Evolutionary conservation across 2,329 filamentous ascomycete genomes (phyloP).

Genomic region (Aspergillus spinulosporus): DNA sequence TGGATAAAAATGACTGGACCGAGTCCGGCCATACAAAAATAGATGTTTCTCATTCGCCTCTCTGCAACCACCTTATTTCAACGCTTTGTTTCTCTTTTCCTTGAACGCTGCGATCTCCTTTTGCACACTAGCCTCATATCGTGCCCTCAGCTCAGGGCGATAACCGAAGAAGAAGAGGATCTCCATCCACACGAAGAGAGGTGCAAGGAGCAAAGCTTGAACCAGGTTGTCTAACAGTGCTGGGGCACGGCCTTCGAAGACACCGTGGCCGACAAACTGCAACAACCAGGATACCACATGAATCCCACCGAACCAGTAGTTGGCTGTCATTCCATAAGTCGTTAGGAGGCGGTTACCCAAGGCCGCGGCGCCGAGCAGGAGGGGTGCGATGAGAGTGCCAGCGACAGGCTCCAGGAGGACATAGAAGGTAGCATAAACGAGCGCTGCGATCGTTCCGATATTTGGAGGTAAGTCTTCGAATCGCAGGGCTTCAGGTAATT

Average conservation of each 20-base stretch:
- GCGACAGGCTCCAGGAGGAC: constrained; percentile 92
- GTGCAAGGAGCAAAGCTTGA: constrained; percentile 88
- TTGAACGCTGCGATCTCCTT: constrained; percentile 75
- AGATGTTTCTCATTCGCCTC: neutral
- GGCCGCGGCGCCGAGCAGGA: constrained; percentile 74
- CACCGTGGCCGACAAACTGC: constrained; percentile 89
- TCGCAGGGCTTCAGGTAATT: constrained; percentile 55
- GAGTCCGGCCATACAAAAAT: neutral
- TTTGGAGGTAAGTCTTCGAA: constrained; percentile 61
- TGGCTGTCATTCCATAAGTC: constrained; percentile 60
- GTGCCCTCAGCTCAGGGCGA: constrained; percentile 77
- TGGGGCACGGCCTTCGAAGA: constrained; percentile 83
- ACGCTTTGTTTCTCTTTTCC: constrained; percentile 49
- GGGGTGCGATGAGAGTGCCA: constrained; percentile 70
- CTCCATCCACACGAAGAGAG: constrained; percentile 97
- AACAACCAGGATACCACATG: constrained; percentile 78
- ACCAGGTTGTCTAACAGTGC: constrained; percentile 87
- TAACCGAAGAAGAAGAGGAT: constrained; percentile 88
- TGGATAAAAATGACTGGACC: constrained; percentile 1
- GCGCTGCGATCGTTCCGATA: constrained; percentile 56
- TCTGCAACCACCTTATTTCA: constrained; percentile 17
- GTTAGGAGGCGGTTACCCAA: constrained; percentile 72
- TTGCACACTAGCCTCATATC: constrained; percentile 74
- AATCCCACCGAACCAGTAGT: constrained; percentile 66
- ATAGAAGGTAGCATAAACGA: constrained; percentile 75